phyloP scores from a whole-genome alignment of 225 moss, liverwort and hornwort genomes.

The Marchantia paleacea region DNA sequence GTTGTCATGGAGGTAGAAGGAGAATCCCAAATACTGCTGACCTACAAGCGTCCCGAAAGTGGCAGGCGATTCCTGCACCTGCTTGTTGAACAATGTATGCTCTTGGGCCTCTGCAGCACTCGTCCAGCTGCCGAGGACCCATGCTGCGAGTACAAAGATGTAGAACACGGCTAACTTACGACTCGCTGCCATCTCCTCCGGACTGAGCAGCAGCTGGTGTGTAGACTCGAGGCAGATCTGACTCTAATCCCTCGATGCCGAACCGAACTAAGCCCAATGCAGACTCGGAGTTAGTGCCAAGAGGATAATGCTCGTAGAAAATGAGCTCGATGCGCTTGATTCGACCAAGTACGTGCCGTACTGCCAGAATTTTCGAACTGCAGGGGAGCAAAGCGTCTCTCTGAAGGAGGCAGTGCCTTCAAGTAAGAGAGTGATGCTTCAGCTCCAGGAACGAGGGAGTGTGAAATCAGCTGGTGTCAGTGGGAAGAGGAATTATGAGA shows the following conservation, averaged over 20 bases:
- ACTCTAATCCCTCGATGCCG: not conserved
- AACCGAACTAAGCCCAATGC: not conserved
- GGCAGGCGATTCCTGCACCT: not conserved
- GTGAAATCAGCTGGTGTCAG: too few relatives aligned
- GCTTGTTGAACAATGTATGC: slow-evolving; percentile 8
- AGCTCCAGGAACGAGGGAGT: too few relatives aligned
- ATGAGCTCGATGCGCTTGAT: too few relatives aligned
- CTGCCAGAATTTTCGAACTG: too few relatives aligned
- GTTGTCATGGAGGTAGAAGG: slow-evolving; percentile 44
- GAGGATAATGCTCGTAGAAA: too few relatives aligned
- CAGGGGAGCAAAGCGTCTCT: too few relatives aligned
- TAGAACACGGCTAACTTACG: not conserved
- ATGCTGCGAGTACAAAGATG: not conserved
- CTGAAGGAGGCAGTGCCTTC: too few relatives aligned
- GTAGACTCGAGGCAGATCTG: not conserved
- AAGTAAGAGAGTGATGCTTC: too few relatives aligned
- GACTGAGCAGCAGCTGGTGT: too few relatives aligned
- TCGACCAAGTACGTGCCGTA: too few relatives aligned
- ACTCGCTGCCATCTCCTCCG: not conserved
- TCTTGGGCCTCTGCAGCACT: not conserved
- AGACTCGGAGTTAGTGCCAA: too few relatives aligned
- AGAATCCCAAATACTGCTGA: slow-evolving; percentile 28
- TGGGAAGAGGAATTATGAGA: too few relatives aligned
- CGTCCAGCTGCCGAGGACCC: not conserved
- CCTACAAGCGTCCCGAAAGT: slow-evolving; percentile 5